A percentile compares a stretch with the other conserved stretches of the same genome.
Evolutionary conservation across 768 basidiomycete species (phyloP).

Genomic region (Saitozyma podzolica): DNA sequence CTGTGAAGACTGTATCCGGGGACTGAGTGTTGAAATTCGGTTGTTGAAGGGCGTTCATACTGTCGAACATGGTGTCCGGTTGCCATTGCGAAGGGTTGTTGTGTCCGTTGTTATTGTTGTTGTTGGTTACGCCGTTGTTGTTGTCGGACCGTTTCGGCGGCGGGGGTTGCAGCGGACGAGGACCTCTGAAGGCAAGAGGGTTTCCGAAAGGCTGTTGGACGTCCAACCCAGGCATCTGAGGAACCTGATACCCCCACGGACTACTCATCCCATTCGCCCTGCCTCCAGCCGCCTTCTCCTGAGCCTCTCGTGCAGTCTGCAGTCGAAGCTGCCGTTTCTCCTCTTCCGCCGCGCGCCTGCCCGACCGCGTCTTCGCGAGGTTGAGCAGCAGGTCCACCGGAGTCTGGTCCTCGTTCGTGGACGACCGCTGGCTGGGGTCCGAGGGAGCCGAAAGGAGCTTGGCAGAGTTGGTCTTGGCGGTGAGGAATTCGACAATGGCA

Average conservation of each 20-base stretch:
- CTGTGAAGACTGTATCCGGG: neutral
- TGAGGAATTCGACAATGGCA: constrained; percentile 54
- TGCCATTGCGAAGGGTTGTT: neutral
- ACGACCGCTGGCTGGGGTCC: neutral
- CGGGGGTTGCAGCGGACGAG: constrained; percentile 46
- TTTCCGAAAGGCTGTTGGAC: constrained; percentile 49
- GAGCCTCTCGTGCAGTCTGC: constrained; percentile 37
- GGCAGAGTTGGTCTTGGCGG: constrained; percentile 40
- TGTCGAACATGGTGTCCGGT: neutral
- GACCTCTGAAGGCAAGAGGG: constrained; percentile 18
- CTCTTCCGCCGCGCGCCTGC: constrained; percentile 46
- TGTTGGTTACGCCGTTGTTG: constrained; percentile 3
- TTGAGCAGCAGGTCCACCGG: constrained; percentile 46
- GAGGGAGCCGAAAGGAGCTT: constrained; percentile 11
- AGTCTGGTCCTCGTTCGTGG: constrained; percentile 29
- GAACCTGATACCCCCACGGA: constrained; percentile 50
- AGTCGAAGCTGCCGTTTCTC: constrained; percentile 38
- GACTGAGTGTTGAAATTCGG: constrained; percentile 8
- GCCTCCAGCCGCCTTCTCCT: constrained; percentile 27
- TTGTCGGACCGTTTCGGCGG: constrained; percentile 13
- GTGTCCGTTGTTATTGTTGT: neutral
- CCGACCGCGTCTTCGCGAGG: constrained; percentile 42
- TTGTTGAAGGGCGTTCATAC: constrained; percentile 15
- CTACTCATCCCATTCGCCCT: constrained; percentile 9
- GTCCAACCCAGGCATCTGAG: constrained; percentile 49